These are phyloP conservation scores for Spiromastix sp. DNA, from an alignment of 2,329 filamentous ascomycete genomes.

Conservation along the genomic window DNA sequence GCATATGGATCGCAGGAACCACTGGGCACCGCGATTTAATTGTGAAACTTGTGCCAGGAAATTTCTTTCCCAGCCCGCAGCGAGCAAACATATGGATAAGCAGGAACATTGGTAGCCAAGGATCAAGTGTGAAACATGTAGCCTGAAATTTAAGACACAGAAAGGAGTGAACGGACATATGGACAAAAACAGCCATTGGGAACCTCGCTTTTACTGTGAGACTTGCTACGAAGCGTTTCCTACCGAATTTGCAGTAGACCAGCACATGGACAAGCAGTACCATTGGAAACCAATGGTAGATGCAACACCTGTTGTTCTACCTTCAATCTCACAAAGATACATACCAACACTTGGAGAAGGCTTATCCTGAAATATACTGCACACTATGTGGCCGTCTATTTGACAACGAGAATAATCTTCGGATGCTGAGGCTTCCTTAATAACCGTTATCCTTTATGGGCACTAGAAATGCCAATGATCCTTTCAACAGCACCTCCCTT, in stretches of 20 bases:
- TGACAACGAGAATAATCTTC: conserved; percentile 22
- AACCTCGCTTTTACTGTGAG: no score
- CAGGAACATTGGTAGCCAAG: conserved; percentile 17
- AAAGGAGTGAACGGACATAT: conserved; percentile 18
- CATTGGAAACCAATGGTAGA: no score
- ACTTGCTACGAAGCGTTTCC: no score
- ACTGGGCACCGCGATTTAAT: conserved; percentile 16
- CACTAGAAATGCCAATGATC: no score
- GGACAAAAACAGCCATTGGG: conserved; percentile 17
- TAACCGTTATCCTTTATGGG: no score
- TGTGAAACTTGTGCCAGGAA: conserved; percentile 22
- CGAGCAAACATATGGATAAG: conserved; percentile 23
- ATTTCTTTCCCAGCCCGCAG: conserved; percentile 16
- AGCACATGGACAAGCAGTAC: no score
- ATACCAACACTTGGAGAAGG: no score
- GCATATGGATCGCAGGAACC: conserved; percentile 16
- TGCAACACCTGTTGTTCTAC: no score
- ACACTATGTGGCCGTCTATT: conserved; percentile 21
- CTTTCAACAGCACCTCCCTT: conserved; percentile 44
- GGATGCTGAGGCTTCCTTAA: conserved; percentile 18
- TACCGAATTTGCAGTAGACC: no score
- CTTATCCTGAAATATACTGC: conserved; percentile 24
- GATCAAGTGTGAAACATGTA: conserved; percentile 21
- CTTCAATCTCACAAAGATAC: no score
- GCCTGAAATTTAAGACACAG: conserved; percentile 11